A percentile compares a stretch with the other conserved stretches of the same genome.
These are phyloP conservation scores for Trichosporon inkin DNA, from an alignment of 1,284 basidiomycete genomes.

Conservation along the genomic window DNA sequence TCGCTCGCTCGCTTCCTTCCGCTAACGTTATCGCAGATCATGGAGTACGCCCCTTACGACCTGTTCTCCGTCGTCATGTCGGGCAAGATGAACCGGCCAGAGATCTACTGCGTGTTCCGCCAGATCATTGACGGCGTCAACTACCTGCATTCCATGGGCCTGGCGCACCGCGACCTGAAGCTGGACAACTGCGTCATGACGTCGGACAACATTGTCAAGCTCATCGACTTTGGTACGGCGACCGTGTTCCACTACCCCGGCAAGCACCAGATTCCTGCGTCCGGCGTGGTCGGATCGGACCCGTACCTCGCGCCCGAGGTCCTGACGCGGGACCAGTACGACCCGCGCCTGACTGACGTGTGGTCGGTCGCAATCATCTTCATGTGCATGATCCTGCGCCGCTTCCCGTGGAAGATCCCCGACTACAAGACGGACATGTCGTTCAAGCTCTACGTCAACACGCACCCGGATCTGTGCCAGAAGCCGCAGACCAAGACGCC, in stretches of 20 bases:
- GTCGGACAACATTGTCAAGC: slow-evolving; percentile 85
- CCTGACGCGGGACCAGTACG: slow-evolving; percentile 72
- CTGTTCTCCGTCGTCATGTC: slow-evolving; percentile 99
- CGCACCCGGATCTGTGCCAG: slow-evolving; percentile 78
- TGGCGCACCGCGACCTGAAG: slow-evolving; percentile 97
- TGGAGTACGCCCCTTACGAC: slow-evolving; percentile 99
- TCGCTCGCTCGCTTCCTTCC: background rate
- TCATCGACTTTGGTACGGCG: slow-evolving; percentile 99
- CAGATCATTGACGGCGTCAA: slow-evolving; percentile 98
- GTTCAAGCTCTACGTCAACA: slow-evolving; percentile 85
- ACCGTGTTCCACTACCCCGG: slow-evolving; percentile 99
- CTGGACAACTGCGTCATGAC: slow-evolving; percentile 99
- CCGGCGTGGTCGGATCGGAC: slow-evolving; percentile 93
- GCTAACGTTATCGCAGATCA: slow-evolving; percentile 60
- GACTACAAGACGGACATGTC: slow-evolving; percentile 89
- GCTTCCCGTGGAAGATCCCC: slow-evolving; percentile 99
- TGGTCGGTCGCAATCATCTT: slow-evolving; percentile 99
- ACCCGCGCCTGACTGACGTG: slow-evolving; percentile 95
- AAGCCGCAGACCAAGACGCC: slow-evolving; percentile 45
- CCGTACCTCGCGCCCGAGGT: slow-evolving; percentile 98
- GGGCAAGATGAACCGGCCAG: slow-evolving; percentile 93
- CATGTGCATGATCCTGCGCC: slow-evolving; percentile 96
- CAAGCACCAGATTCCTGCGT: slow-evolving; percentile 71
- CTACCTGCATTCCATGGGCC: slow-evolving; percentile 94
- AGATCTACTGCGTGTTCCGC: slow-evolving; percentile 98